Conservation (phyloP, 192 early-diverging fungal species). For the Coemansia sp. region DNA sequence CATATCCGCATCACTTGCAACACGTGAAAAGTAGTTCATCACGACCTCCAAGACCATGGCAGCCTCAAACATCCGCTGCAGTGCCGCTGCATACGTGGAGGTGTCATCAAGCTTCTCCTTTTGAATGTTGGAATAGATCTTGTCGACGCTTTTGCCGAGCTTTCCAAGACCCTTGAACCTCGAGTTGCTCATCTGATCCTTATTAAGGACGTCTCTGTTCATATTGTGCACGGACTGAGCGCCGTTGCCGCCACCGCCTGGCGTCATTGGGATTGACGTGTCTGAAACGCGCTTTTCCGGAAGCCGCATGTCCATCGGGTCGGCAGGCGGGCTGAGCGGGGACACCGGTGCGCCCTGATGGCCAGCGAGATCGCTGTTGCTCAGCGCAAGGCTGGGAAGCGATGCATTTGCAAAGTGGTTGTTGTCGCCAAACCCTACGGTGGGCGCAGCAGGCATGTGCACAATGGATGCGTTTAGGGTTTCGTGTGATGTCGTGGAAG, state of each 20-base stretch:
- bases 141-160: constrained; percentile 55
- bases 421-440: background rate
- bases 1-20: constrained; percentile 48
- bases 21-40: constrained; percentile 51
- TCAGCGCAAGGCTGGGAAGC: constrained; percentile 38
- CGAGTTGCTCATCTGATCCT: constrained; percentile 49
- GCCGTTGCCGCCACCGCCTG: constrained; percentile 15
- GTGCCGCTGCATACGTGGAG: constrained; percentile 34
- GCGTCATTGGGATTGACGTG: constrained; percentile 21
- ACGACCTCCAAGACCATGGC: constrained; percentile 38
- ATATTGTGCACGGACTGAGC: constrained; percentile 9
- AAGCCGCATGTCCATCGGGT: constrained; percentile 14
- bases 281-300: constrained; percentile 29
- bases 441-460: constrained; percentile 21
- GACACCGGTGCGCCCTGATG: constrained; percentile 28
- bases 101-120: constrained; percentile 56
- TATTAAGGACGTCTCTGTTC: constrained; percentile 42
- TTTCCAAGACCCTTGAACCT: constrained; percentile 53
- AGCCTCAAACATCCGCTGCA: constrained; percentile 51
- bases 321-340: constrained; percentile 41
- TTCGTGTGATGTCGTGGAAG: constrained; percentile 29
- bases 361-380: constrained; percentile 32
- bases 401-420: constrained; percentile 26
- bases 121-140: constrained; percentile 54
- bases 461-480: constrained; percentile 36